phyloP scores from a whole-genome alignment of 1,139 yeast species.

The Candida anutae region DNA sequence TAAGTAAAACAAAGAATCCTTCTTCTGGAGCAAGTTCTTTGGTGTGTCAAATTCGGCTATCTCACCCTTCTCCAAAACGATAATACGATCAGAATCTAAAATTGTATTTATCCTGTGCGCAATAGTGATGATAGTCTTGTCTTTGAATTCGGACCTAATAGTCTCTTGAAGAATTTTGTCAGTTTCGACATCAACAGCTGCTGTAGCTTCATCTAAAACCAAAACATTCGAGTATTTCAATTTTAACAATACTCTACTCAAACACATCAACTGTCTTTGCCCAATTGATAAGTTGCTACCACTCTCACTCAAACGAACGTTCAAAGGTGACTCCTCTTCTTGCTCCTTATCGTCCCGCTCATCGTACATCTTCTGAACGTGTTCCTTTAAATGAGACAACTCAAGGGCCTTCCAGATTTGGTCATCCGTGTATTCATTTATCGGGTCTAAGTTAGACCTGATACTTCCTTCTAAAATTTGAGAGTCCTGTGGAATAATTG shows the following conservation, averaged over 20 bases:
- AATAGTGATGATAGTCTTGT: constrained; percentile 86
- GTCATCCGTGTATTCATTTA: constrained; percentile 57
- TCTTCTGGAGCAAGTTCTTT: constrained; percentile 52
- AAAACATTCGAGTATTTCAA: constrained; percentile 56
- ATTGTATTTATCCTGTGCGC: constrained; percentile 94
- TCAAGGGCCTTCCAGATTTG: constrained; percentile 83
- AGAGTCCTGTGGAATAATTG: constrained; percentile 95
- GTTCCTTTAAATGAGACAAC: constrained; percentile 75
- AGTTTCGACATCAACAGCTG: constrained; percentile 95
- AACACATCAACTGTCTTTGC: constrained; percentile 85
- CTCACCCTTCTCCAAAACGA: constrained; percentile 78
- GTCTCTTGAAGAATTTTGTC: constrained; percentile 84
- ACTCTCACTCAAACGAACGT: constrained; percentile 66
- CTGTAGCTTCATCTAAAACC: constrained; percentile 93
- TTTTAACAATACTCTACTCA: constrained; percentile 79
- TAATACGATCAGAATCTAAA: constrained; percentile 81
- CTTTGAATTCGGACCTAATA: constrained; percentile 74
- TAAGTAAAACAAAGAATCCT: constrained; percentile 68
- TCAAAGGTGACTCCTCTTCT: constrained; percentile 40
- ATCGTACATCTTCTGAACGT: constrained; percentile 53
- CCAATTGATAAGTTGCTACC: constrained; percentile 88
- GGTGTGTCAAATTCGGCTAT: constrained; percentile 89
- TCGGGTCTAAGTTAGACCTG: constrained; percentile 86
- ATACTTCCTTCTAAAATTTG: constrained; percentile 92
- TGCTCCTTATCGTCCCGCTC: constrained; percentile 20